Evolutionary conservation across 805 yeast genomes (phyloP), one percentile per base, ranked within the genome.

Genomic region (Ogataea corticis): DNA sequence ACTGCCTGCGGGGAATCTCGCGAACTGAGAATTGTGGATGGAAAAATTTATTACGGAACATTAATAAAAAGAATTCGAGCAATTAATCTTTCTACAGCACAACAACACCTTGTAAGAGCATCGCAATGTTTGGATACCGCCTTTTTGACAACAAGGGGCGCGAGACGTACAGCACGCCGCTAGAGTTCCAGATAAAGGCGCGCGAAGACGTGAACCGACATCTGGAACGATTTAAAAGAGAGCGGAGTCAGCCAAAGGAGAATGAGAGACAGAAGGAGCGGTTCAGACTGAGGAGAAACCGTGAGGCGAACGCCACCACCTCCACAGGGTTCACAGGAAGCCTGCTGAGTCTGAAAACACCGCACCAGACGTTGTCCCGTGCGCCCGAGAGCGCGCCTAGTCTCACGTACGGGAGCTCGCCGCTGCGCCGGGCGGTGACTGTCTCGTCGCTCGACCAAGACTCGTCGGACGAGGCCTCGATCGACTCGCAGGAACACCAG

Each of bases 341-440:
- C 23, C 42, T 15, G 36, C 41, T 34, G 18, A 31, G 17, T 7
- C 11, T 31, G 33, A 14, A 5, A 21, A 21, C 44, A 13, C 48
- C 41, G 18, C 27, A n/a, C n/a, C n/a, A n/a, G n/a, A n/a, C n/a
- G n/a, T n/a, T n/a, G n/a, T n/a, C n/a, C n/a, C n/a, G n/a, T n/a
- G n/a, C n/a, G n/a, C n/a, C n/a, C n/a, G 33, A 42, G 28, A 42
- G 13, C 13, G 14, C 31, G 31, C 31, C 34, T 18, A 31, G 32
- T 13, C 44, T 62, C 16, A 57, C 59, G n/a, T 64, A 66, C 45
- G 67, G 64, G n/a, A 52, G 61, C 7, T 65, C 70, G 4, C 70
- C 70, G 1, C 45, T 66, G 18, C 54, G 65, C 34, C 47, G 57
- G 23, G 54, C 64, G 12, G 45, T 60, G 12, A 55, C 63, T 2